Base-by-base conservation (phyloP, 1,284 basidiomycete species). In the Marasmius sp. region DNA sequence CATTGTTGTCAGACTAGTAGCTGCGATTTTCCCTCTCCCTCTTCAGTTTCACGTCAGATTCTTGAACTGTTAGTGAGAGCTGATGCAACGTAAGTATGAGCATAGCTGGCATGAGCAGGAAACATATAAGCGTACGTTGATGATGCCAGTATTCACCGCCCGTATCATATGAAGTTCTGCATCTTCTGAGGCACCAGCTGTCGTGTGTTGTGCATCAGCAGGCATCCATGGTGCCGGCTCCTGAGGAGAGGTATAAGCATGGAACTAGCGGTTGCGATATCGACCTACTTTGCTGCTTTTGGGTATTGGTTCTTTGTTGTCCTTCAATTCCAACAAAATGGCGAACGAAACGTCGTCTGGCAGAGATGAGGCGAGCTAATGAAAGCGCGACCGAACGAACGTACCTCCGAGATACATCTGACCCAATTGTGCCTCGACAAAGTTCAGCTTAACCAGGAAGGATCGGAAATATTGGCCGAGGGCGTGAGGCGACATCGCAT, bases 131-230 rank as follows among this genome's bases (percentile, higher is more conserved):
- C 87, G 72, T 71, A 91, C 93, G 72, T 92, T 93, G 58, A 95
- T 87, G 39, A 95, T 85, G 2, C 93, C 93, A 2, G 93, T 95
- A 69, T 94, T 92, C 6, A 95, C 88, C 7, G 90, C 89, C 36
- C 92, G 80, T 65, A 93, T 74, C 79, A 90, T 79, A 73, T 85
- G 87, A 50, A 87, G 75, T 71, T 87, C 86, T 51, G 85, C 85
- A 60, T 85, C 77, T 43, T 86, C 85, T 18, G 83, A 78, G 11
- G 78, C 75, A 12, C 84, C 88, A 18, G 77, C 68, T 8, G 87
- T 91, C n/a, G 87, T 91, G 64, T 90, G 84, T 65, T 84, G 80
- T 20, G 74, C 74, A 47, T 82, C 78, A 12, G 91, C 90, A 1
- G 90, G 90, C 20, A 92, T 81, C 92, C 92, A 93, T 0, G 89